Evolutionary conservation across 768 basidiomycete species (phyloP).

Genomic region (Suillus placidus): DNA sequence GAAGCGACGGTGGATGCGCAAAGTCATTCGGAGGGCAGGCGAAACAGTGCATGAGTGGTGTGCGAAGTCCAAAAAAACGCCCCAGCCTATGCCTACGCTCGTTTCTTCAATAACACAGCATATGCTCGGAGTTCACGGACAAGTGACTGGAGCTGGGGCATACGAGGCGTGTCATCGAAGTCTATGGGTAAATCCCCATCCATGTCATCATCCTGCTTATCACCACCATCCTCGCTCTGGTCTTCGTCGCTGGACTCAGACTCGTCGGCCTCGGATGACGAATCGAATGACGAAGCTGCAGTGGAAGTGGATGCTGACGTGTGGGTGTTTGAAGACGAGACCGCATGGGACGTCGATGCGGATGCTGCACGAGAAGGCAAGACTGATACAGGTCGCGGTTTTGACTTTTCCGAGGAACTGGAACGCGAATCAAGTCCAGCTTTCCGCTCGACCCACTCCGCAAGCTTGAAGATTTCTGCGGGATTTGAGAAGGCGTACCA

Average conservation of each 20-base stretch:
- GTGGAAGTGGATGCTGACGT: neutral
- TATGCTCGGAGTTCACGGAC: constrained; percentile 61
- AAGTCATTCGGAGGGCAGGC: neutral
- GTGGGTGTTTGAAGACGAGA: neutral
- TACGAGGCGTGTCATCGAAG: constrained; percentile 23
- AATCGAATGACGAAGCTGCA: neutral
- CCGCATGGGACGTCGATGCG: neutral
- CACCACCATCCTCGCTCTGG: neutral
- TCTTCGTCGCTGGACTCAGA: neutral
- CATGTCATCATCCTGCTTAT: constrained; percentile 16
- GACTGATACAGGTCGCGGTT: neutral
- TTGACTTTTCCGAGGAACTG: neutral
- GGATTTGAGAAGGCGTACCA: constrained; percentile 82
- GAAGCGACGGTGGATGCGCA: neutral
- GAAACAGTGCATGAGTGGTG: neutral
- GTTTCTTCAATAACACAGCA: constrained; percentile 41
- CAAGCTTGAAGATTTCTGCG: constrained; percentile 62
- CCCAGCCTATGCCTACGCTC: neutral
- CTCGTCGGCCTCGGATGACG: constrained; percentile 6
- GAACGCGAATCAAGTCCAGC: constrained; percentile 37
- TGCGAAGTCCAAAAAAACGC: neutral
- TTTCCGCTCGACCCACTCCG: constrained; percentile 64
- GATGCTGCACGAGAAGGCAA: neutral
- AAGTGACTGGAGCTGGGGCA: constrained; percentile 44
- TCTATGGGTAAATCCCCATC: constrained; percentile 13